Evolutionary conservation across 2,329 filamentous ascomycete genomes (phyloP).

Genomic region (Rhinocladiella similis): DNA sequence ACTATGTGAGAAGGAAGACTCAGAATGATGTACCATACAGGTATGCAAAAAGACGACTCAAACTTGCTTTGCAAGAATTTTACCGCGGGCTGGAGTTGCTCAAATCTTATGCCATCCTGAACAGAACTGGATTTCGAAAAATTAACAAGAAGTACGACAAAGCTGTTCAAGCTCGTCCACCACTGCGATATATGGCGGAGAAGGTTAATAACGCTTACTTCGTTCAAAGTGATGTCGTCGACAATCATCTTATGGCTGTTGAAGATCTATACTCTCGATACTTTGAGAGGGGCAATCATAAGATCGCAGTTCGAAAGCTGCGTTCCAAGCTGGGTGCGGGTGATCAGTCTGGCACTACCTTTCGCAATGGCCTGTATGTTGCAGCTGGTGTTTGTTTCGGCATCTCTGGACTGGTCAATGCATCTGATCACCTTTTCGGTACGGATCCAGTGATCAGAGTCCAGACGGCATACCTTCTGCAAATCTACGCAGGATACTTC

Average conservation of each 20-base stretch:
- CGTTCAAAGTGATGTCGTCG: constrained; percentile 81
- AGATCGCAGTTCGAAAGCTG: constrained; percentile 84
- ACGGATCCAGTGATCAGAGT: constrained; percentile 49
- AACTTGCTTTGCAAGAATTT: constrained; percentile 86
- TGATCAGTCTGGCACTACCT: constrained; percentile 60
- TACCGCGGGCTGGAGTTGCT: constrained; percentile 89
- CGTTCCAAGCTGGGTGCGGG: constrained; percentile 66
- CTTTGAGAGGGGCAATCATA: constrained; percentile 90
- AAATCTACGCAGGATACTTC: constrained; percentile 90
- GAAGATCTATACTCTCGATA: constrained; percentile 94
- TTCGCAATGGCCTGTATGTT: constrained; percentile 65
- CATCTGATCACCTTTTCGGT: constrained; percentile 50
- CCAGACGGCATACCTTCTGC: constrained; percentile 69
- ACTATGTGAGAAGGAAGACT: constrained; percentile 51
- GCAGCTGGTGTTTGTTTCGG: constrained; percentile 67
- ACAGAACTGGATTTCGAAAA: constrained; percentile 91
- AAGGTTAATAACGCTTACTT: constrained; percentile 91
- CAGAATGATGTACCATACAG: constrained; percentile 71
- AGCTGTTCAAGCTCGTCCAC: constrained; percentile 73
- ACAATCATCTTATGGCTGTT: constrained; percentile 74
- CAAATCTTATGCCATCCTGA: constrained; percentile 86
- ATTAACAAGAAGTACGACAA: constrained; percentile 99
- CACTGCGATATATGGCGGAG: constrained; percentile 81
- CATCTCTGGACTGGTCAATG: constrained; percentile 66
- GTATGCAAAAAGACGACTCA: constrained; percentile 86